phyloP scores from a whole-genome alignment of 257 asterid species.

The Jacaranda mimosifolia region DNA sequence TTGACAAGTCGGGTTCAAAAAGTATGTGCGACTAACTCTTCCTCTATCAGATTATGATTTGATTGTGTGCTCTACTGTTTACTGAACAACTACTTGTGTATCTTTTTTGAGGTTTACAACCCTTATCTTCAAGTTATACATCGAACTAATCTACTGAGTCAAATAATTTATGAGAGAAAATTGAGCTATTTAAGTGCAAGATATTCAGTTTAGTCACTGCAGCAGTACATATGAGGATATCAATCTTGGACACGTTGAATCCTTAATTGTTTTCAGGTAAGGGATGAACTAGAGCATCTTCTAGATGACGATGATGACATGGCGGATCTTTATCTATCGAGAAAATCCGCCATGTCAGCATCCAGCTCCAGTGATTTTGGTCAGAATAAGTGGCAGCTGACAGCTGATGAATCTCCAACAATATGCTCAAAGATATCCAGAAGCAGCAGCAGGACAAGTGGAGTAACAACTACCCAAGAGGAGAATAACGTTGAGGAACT shows the following conservation, averaged over 20 bases:
- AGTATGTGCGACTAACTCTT: conserved; percentile 42
- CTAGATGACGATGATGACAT: conserved; percentile 89
- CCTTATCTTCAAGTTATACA: too few relatives aligned
- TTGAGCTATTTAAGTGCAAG: too few relatives aligned
- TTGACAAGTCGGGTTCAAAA: conserved; percentile 88
- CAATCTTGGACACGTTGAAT: neutral
- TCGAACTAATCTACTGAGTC: too few relatives aligned
- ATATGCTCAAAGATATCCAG: conserved; percentile 59
- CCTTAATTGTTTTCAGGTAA: conserved; percentile 52
- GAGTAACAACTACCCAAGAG: conserved; percentile 48
- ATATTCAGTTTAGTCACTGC: too few relatives aligned
- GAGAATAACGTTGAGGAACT: conserved; percentile 89
- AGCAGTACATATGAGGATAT: too few relatives aligned
- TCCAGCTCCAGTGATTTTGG: conserved; percentile 50
- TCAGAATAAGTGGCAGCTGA: conserved; percentile 53
- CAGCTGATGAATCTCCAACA: conserved; percentile 52
- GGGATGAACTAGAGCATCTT: conserved; percentile 93
- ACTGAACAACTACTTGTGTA: too few relatives aligned
- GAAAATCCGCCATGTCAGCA: conserved; percentile 59
- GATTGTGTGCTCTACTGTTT: neutral
- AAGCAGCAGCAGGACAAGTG: conserved; percentile 61
- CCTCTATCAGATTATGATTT: neutral
- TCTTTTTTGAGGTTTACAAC: too few relatives aligned
- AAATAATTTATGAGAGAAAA: too few relatives aligned
- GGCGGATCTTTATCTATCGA: conserved; percentile 86